Evolutionary conservation across 2,329 filamentous ascomycete species (phyloP), one percentile per base, ranked within the genome.

Genomic region (Setomelanomma holmii): DNA sequence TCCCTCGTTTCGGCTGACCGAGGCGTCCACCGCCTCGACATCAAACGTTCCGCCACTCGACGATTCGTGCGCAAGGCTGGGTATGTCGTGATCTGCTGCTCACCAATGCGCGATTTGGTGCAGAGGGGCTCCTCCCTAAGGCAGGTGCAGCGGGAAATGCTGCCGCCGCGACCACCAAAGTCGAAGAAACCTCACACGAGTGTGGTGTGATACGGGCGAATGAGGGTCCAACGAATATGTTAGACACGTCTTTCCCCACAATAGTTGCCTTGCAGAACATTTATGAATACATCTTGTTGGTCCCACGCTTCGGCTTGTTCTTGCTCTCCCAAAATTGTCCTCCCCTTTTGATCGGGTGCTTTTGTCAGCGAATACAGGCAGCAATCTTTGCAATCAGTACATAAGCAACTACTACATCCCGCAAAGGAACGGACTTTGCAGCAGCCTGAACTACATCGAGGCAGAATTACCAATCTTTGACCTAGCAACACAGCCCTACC

Each of bases 191-290:
- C 49, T 64, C 58, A 51, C 47, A 49, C 60, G 55, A 65, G 49
- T 20, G 60, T 67, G 64, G 64, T 63, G 58, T 67, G 64, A 67
- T 58, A 16, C 19, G 33, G n/a, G 27, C 14, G 19, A 33, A n/a
- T n/a, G 39, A 36, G 39, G 24, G 22, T 7, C 46, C 20, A 22
- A 24, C 19, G 27, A 6, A 30, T 10, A 14, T 30, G 10, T 30
- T 30, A 14, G 14, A 30, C 48, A 54, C 49, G 52, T 40, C 21
- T 48, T 27, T 41, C 33, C 20, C 33, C 42, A 42, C 14, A 16
- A 36, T 36, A 17, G 16, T 36, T n/a, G n/a, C n/a, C n/a, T n/a
- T n/a, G n/a, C n/a, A n/a, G n/a, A n/a, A n/a, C n/a, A n/a, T n/a
- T n/a, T n/a, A n/a, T n/a, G n/a, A n/a, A n/a, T n/a, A n/a, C n/a